These are phyloP conservation scores for Xylariaceae sp. DNA, from an alignment of 2,329 filamentous ascomycete genomes.

Conservation along the genomic window DNA sequence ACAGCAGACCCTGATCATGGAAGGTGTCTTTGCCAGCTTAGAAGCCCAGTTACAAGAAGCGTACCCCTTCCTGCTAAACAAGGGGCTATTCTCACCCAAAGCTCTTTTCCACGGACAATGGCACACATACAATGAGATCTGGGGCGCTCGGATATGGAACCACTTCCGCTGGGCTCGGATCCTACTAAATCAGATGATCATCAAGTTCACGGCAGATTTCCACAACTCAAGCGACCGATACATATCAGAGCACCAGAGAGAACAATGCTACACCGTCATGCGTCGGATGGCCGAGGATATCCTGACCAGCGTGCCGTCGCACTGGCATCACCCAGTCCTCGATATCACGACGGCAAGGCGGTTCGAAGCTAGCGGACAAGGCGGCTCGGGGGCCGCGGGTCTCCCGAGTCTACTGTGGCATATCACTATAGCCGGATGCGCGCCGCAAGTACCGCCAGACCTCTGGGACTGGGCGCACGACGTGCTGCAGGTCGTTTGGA, in stretches of 20 bases:
- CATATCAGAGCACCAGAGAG: constrained; percentile 26
- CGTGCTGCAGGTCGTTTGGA: constrained; percentile 45
- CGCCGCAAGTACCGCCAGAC: constrained; percentile 37
- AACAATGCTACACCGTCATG: constrained; percentile 31
- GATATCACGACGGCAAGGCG: constrained; percentile 30
- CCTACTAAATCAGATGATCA: constrained; percentile 45
- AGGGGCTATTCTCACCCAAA: constrained; percentile 30
- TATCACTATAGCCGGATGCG: constrained; percentile 42
- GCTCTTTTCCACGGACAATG: constrained; percentile 49
- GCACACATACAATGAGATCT: constrained; percentile 52
- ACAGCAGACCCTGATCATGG: constrained; percentile 35
- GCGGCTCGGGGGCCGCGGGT: constrained; percentile 43
- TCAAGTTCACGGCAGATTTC: constrained; percentile 34
- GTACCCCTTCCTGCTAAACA: constrained; percentile 34
- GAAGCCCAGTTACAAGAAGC: constrained; percentile 29
- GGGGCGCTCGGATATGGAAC: constrained; percentile 52
- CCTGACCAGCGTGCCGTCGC: constrained; percentile 42
- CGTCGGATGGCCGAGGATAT: constrained; percentile 37
- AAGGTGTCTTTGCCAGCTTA: constrained; percentile 36
- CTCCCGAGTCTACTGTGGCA: constrained; percentile 46
- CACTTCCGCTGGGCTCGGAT: constrained; percentile 58
- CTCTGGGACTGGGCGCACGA: constrained; percentile 42
- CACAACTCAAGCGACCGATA: constrained; percentile 33
- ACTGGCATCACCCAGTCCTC: constrained; percentile 48
- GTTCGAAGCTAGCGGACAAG: constrained; percentile 33